These are phyloP conservation scores for Noccaea bulbosa DNA, from an alignment of 345 rosid genomes.

Conservation along the genomic window DNA sequence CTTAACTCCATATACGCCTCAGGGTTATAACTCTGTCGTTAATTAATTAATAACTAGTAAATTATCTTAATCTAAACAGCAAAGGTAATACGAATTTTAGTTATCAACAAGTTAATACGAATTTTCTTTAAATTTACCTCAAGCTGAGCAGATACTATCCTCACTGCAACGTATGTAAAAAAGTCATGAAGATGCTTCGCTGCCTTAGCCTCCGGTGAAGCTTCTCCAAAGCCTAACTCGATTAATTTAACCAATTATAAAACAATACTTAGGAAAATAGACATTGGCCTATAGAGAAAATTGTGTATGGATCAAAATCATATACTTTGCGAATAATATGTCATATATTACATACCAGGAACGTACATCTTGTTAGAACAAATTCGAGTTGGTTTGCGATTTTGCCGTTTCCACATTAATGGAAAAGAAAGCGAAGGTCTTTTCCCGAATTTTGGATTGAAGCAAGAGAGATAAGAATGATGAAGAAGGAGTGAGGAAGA, in stretches of 20 bases:
- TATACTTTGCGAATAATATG: neutral
- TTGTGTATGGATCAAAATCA: neutral
- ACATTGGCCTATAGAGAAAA: neutral
- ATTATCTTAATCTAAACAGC: neutral
- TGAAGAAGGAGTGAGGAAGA: constrained; percentile 38
- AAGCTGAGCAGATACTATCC: constrained; percentile 78
- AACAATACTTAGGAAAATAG: neutral
- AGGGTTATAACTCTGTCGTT: constrained; percentile 70
- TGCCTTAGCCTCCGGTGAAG: constrained; percentile 88
- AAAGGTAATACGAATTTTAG: neutral
- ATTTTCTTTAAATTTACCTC: constrained; percentile 48
- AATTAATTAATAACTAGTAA: neutral
- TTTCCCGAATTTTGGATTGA: constrained; percentile 31
- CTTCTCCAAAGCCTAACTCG: constrained; percentile 72
- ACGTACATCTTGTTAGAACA: constrained; percentile 46
- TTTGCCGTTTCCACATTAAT: neutral
- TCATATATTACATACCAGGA: constrained; percentile 34
- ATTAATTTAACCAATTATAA: neutral
- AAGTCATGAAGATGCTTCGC: constrained; percentile 75
- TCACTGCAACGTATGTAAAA: constrained; percentile 76
- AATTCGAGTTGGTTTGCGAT: constrained; percentile 26
- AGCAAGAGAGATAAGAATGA: constrained; percentile 34
- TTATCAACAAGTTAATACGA: too few species aligned
- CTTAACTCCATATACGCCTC: constrained; percentile 75
- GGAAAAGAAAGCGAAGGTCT: constrained; percentile 6